Evolutionary conservation across 192 early-diverging fungal species (phyloP), one percentile per base, ranked within the genome.

Genomic region (Entophlyctis luteolus): DNA sequence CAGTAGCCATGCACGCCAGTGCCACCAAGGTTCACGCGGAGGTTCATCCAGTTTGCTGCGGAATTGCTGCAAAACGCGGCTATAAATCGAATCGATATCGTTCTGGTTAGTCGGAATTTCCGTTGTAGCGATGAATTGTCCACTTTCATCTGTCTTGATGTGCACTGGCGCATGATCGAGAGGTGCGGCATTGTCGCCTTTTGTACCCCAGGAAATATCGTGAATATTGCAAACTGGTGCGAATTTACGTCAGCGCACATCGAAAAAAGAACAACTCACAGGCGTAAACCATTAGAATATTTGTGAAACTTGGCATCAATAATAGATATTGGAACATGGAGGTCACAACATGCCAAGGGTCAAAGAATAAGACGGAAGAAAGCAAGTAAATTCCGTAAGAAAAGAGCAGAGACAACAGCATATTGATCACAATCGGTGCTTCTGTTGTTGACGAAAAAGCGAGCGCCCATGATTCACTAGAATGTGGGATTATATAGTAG

Each of bases 81-180:
- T 45, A 59, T 81, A 75, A 42, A 67, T 48, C 22, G 67, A 68
- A 60, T 83, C 75, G 31, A 83, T 79, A 60, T 83, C 81, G 36
- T 28, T 27, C 65, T 79, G 72, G 55, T 77, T 59, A 18, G 84
- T 81, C 3, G 91, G 87, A 1, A 95, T 74, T 23, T 87, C 78
- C 20, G 94, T 78, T 37, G 91, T 84, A 0, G 90, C 90, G 23
- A 84, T 77, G 4, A 81, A 80, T n/a, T 68, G 29, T 32, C 90
- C 88, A 45, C 85, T 83, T 69, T 89, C 88, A 22, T 78, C 77
- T 34, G 10, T 32, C 29, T 23, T 87, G 70, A 72, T 93, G 89
- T 18, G 86, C 83, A 48, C 84, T 75, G 27, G 83, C 83, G 25
- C 73, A 22, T 55, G 79, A 71, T 2, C 86, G 31, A 80, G 79